phyloP scores from a whole-genome alignment of 2,329 filamentous ascomycete genomes.

The Xylaria sp. region DNA sequence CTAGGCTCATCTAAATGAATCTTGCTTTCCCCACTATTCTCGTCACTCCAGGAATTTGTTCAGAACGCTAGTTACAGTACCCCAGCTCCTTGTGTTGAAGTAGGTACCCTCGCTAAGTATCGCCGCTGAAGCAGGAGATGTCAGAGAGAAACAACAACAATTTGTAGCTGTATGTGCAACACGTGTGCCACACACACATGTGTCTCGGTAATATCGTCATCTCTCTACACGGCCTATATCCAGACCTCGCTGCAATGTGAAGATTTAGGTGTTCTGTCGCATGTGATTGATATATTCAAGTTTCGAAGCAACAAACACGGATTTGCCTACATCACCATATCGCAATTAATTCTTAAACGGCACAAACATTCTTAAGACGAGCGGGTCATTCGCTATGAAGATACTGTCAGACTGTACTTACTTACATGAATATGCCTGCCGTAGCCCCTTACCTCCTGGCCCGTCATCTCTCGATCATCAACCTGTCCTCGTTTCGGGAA shows the following conservation, averaged over 20 bases:
- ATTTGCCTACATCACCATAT: not conserved
- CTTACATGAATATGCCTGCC: not conserved
- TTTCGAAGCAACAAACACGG: not conserved
- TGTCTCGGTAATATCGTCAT: not conserved
- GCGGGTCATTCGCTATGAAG: not conserved
- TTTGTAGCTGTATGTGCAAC: not conserved
- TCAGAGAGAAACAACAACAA: not conserved
- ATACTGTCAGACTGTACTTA: not conserved
- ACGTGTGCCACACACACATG: slow-evolving; percentile 3
- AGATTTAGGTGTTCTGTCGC: slow-evolving; percentile 26
- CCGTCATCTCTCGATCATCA: slow-evolving; percentile 5
- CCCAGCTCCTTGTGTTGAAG: not conserved
- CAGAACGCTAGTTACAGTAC: not conserved
- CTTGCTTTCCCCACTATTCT: not conserved
- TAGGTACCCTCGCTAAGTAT: not conserved
- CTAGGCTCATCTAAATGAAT: slow-evolving; percentile 14
- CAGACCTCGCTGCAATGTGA: not conserved
- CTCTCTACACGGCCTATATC: not conserved
- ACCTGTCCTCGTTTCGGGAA: slow-evolving; percentile 10
- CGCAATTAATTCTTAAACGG: not conserved
- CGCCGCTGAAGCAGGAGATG: not conserved
- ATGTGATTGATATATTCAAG: slow-evolving; percentile 14
- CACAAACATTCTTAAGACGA: not conserved
- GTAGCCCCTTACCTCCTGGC: slow-evolving; percentile 13
- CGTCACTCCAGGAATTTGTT: not conserved